phyloP scores from a whole-genome alignment of 805 yeast genomes.

The Clavispora carvajalis region DNA sequence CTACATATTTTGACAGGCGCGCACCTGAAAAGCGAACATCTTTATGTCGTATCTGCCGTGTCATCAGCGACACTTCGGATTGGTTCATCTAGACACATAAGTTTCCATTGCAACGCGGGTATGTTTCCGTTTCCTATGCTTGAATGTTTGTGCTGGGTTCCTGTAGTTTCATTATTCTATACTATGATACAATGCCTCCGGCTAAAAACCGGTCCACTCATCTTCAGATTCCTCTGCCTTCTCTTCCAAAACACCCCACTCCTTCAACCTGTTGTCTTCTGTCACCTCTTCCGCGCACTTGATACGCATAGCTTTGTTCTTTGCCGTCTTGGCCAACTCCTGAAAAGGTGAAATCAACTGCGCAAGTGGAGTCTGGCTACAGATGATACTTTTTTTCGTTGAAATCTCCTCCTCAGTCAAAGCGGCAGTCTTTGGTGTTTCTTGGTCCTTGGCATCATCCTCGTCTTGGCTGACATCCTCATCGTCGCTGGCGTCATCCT shows the following conservation, averaged over 20 bases:
- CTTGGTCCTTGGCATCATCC: conserved; percentile 1
- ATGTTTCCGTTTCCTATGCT: too few relatives aligned
- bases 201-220: conserved; percentile 19
- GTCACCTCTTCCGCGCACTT: conserved; percentile 64
- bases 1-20: too few relatives aligned
- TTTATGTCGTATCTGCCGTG: too few relatives aligned
- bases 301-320: conserved; percentile 58
- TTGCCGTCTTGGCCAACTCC: conserved; percentile 42
- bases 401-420: conserved; percentile 15
- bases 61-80: too few relatives aligned
- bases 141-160: too few relatives aligned
- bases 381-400: conserved; percentile 26
- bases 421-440: conserved; percentile 1
- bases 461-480: conserved; percentile 21
- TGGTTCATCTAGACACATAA: too few relatives aligned
- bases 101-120: too few relatives aligned
- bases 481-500: conserved; percentile 17
- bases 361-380: conserved; percentile 47
- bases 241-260: conserved; percentile 53
- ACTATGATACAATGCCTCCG: conserved; percentile 7
- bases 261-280: conserved; percentile 53
- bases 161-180: neutral
- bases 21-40: neutral
- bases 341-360: conserved; percentile 57
- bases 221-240: conserved; percentile 20